Base-by-base conservation (phyloP, 1,284 basidiomycete species). In the Marasmius sp. region DNA sequence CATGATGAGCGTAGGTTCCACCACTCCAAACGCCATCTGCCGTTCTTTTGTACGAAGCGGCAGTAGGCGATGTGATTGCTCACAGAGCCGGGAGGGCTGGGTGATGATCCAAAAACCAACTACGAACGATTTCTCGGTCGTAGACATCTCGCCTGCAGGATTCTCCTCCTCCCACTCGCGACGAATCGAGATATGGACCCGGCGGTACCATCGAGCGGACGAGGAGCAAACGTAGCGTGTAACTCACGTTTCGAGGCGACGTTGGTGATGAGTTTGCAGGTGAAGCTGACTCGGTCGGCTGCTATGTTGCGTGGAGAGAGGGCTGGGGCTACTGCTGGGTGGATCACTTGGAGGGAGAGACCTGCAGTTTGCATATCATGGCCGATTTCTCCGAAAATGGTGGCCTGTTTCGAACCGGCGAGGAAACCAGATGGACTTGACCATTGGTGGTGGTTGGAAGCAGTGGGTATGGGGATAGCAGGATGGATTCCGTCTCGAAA, bases 1-100 rank as follows among this genome's bases (percentile, higher is more conserved):
- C 90, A 87, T 87, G 91, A 62, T 74, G 79, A 48, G 85, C 79
- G 69, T 84, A 89, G 0, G 88, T 91, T 6, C 89, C 89, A 34
- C 90, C 88, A 0, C 85, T 81, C 87, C 86, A 89, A 22, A 82
- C 79, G 3, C 87, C 87, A 66, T 92, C 89, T 5, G 61, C 57
- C 71, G 91, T 79, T 11, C 90, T 84, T 18, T 76, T 75, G 70
- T 89, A 92, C 0, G 89, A 91, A 0, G 85, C 80, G 0, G 75
- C 67, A 2, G 81, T 82, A 1, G 88, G 88, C 1, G 88, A 75
- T 0, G 82, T 86, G 63, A 92, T 75, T 1, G 82, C n/a, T n/a
- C n/a, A n/a, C n/a, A n/a, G n/a, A n/a, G n/a, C 81, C 27, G 81
- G 75, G 39, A 88, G 66, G 2, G 83, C 80, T 1, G 84, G 83